These are phyloP conservation scores for Cystobasidium sp. DNA, from an alignment of 1,284 basidiomycete genomes.

Conservation along the genomic window DNA sequence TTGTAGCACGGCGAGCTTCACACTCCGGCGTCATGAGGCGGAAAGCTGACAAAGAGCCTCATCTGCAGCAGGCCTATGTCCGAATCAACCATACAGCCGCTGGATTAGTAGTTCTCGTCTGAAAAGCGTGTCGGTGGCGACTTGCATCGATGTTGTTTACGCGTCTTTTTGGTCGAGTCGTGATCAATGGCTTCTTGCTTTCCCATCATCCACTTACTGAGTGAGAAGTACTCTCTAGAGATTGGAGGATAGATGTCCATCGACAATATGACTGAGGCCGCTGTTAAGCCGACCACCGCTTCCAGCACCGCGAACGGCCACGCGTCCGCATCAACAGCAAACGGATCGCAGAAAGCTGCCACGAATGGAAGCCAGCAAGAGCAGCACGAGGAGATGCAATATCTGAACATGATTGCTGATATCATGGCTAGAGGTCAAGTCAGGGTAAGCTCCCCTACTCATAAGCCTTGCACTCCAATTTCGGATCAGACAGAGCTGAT, in stretches of 20 bases:
- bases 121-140: not conserved
- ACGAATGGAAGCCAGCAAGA: constrained; percentile 3
- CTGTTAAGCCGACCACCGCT: not conserved
- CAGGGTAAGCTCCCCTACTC: constrained; percentile 57
- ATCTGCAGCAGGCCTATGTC: too few relatives aligned
- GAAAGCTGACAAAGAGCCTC: too few relatives aligned
- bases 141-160: not conserved
- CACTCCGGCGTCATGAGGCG: too few relatives aligned
- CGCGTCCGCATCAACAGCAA: constrained; percentile 3
- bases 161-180: constrained; percentile 8
- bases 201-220: too few relatives aligned
- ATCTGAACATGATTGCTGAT: constrained; percentile 75
- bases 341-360: not conserved
- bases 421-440: constrained; percentile 75
- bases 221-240: too few relatives aligned
- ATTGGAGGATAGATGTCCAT: too few relatives aligned
- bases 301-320: constrained; percentile 8
- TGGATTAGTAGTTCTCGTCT: too few relatives aligned
- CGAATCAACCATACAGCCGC: too few relatives aligned
- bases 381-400: constrained; percentile 74
- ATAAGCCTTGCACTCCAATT: not conserved
- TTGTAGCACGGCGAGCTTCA: too few relatives aligned
- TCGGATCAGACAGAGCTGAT: not conserved
- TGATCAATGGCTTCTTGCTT: too few relatives aligned
- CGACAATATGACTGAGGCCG: not conserved